Conservation (phyloP, 148 eudicot genomes). For the Chenopodium suecicum region DNA sequence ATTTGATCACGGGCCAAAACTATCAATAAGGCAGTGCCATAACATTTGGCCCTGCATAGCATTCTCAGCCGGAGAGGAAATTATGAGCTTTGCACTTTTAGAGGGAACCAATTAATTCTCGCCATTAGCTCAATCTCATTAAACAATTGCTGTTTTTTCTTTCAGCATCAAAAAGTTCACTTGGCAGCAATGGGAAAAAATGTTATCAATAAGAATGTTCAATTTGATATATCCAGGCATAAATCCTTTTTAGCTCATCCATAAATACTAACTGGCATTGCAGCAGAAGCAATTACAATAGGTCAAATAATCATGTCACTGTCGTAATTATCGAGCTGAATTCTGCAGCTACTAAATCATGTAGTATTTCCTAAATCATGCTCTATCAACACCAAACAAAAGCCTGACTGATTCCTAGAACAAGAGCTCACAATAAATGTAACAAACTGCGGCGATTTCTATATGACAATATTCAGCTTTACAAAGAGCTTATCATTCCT, state of each 20-base stretch:
- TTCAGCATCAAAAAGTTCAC: no score
- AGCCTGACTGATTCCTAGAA: not conserved
- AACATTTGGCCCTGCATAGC: no score
- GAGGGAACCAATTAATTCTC: no score
- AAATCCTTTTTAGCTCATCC: not conserved
- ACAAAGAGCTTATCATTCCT: constrained; percentile 7
- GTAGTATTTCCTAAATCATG: not conserved
- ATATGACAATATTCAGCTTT: constrained; percentile 1
- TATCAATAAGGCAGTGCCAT: no score
- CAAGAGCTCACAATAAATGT: constrained; percentile 7
- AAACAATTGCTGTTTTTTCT: no score
- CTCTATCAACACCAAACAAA: not conserved
- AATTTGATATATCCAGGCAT: not conserved
- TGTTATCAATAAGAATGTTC: not conserved
- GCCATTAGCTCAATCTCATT: no score
- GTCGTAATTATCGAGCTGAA: not conserved
- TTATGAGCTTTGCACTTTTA: no score
- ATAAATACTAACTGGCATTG: not conserved
- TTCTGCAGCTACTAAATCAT: not conserved
- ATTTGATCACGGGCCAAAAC: no score
- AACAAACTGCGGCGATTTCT: not conserved
- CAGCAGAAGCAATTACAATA: not conserved
- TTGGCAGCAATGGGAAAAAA: no score
- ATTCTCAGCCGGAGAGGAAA: no score
- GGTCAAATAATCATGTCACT: not conserved